These are phyloP conservation scores for Heritiera littoralis DNA, from an alignment of 345 rosid genomes.

Conservation along the genomic window DNA sequence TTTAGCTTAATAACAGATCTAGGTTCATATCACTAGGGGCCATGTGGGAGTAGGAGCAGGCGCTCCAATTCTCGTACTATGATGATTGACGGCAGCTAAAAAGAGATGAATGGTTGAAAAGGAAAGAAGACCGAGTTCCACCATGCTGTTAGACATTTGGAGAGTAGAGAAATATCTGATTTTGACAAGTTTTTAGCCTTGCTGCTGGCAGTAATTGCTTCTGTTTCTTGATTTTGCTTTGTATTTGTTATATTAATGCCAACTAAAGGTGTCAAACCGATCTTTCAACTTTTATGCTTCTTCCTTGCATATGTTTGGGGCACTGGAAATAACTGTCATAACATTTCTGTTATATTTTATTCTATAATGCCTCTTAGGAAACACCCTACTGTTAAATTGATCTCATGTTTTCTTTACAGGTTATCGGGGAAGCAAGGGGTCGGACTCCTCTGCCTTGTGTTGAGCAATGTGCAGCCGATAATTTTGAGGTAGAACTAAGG, in stretches of 20 bases:
- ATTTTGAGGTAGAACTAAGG: slow-evolving; percentile 27
- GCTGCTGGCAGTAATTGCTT: not conserved
- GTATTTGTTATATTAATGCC: not conserved
- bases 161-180: not conserved
- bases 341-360: not conserved
- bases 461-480: slow-evolving; percentile 26
- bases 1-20: not conserved
- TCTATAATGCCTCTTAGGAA: not conserved
- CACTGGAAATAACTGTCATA: not conserved
- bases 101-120: not conserved
- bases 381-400: slow-evolving; percentile 17
- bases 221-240: not conserved
- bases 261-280: not conserved
- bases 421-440: slow-evolving; percentile 33
- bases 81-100: not conserved
- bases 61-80: not conserved
- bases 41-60: not conserved
- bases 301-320: not conserved
- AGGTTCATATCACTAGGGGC: not conserved
- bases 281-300: not conserved
- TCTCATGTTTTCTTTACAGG: slow-evolving; percentile 35
- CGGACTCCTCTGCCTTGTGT: slow-evolving; percentile 18
- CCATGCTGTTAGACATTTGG: not conserved
- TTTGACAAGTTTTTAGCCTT: not conserved
- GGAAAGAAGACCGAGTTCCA: not conserved